A percentile compares a stretch with the other conserved stretches of the same genome.
Evolutionary conservation across 805 yeast genomes (phyloP).

Genomic region (Candida ovalis): DNA sequence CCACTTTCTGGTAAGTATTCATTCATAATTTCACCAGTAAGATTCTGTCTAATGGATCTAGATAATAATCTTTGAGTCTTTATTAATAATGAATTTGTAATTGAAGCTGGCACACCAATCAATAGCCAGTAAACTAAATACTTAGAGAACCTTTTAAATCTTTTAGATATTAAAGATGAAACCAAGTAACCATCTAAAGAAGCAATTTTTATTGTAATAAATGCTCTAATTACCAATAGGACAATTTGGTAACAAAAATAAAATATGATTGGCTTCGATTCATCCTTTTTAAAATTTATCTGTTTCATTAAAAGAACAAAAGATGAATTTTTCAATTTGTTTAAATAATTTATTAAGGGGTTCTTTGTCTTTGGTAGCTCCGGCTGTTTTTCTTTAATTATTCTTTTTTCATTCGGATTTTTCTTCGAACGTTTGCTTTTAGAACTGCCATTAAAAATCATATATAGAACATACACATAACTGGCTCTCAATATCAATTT

Average conservation of each 20-base stretch:
- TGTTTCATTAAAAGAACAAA: slow-evolving; percentile 15
- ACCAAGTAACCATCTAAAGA: slow-evolving; percentile 82
- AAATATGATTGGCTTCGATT: slow-evolving; percentile 10
- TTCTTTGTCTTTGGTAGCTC: slow-evolving; percentile 1
- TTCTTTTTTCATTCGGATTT: neutral
- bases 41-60: slow-evolving; percentile 54
- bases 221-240: slow-evolving; percentile 63
- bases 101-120: slow-evolving; percentile 81
- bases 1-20: slow-evolving; percentile 68
- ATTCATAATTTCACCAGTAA: slow-evolving; percentile 62
- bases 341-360: neutral
- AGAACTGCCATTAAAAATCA: slow-evolving; percentile 28
- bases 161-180: slow-evolving; percentile 71
- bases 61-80: slow-evolving; percentile 59
- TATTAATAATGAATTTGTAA: slow-evolving; percentile 66
- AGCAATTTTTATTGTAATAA: slow-evolving; percentile 78
- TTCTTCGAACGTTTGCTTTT: slow-evolving; percentile 1
- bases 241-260: slow-evolving; percentile 49
- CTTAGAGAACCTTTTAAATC: slow-evolving; percentile 58
- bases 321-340: slow-evolving; percentile 14
- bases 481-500: slow-evolving; percentile 20
- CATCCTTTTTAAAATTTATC: slow-evolving; percentile 11
- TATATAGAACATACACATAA: slow-evolving; percentile 20
- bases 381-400: neutral
- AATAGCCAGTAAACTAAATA: slow-evolving; percentile 74